phyloP scores from a whole-genome alignment of 139 green algal species.

The Chlorella sp. region DNA sequence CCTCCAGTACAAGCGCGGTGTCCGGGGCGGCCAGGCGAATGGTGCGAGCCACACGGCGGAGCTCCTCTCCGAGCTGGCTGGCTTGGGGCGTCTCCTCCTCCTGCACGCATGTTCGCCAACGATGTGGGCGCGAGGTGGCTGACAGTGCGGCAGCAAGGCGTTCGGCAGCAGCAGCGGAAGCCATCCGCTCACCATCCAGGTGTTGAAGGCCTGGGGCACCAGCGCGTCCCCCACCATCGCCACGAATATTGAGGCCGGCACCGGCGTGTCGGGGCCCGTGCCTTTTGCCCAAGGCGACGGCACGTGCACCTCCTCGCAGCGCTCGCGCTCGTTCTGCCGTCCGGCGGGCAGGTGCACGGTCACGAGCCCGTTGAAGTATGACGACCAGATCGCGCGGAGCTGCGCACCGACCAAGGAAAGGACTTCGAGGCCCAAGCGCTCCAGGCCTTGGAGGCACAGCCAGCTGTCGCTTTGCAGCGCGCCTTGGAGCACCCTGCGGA shows the following conservation, averaged over 20 bases:
- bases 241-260: constrained; percentile 19
- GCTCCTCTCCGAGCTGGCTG: constrained; percentile 17
- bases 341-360: too few species aligned
- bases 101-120: too few species aligned
- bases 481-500: neutral
- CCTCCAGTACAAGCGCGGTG: constrained; percentile 21
- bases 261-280: neutral
- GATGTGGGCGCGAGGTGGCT: too few species aligned
- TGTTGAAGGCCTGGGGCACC: neutral
- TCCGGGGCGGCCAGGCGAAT: constrained; percentile 17
- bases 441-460: constrained; percentile 21
- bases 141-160: neutral
- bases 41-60: constrained; percentile 7
- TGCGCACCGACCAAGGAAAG: constrained; percentile 18
- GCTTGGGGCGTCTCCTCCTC: too few species aligned
- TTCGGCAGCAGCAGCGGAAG: too few species aligned
- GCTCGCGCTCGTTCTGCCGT: too few species aligned
- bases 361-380: too few species aligned
- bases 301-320: neutral
- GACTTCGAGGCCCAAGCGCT: constrained; percentile 15
- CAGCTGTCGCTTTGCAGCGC: constrained; percentile 8
- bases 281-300: constrained; percentile 11
- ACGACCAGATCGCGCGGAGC: constrained; percentile 17
- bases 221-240: constrained; percentile 1
- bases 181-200: neutral